Percentiles rank a stretch among this genome's conserved stretches.
Evolutionary conservation across 1,284 basidiomycete genomes (phyloP).

Genomic region (Irpex rosettiformis): DNA sequence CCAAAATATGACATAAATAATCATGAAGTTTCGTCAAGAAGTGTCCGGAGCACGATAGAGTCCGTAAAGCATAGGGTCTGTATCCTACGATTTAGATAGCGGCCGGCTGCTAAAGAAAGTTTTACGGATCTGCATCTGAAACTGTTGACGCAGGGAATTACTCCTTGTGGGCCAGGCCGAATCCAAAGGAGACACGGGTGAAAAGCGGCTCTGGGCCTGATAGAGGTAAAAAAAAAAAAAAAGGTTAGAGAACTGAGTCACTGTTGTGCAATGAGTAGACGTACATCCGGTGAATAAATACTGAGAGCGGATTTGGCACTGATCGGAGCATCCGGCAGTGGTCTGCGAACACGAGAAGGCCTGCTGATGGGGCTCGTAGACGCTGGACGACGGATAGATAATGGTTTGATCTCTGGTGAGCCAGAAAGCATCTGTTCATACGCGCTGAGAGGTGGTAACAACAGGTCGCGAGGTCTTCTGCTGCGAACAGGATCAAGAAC

Average conservation of each 20-base stretch:
- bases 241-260: background rate
- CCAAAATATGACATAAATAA: background rate
- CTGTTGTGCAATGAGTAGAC: no score
- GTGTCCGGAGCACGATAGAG: background rate
- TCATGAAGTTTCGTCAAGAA: background rate
- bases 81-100: background rate
- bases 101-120: background rate
- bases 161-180: background rate
- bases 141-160: background rate
- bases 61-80: background rate
- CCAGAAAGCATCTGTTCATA: conserved; percentile 17
- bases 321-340: conserved; percentile 5
- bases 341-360: background rate
- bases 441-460: conserved; percentile 17
- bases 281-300: conserved; percentile 10
- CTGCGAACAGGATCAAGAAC: conserved; percentile 2
- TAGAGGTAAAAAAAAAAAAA: background rate
- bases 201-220: background rate
- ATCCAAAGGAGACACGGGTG: background rate
- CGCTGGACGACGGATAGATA: background rate
- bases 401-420: conserved; percentile 7
- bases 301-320: conserved; percentile 6
- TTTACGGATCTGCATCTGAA: conserved; percentile 1
- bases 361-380: background rate
- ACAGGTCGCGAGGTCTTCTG: conserved; percentile 16